Conservation (phyloP, 352 stramenopile genomes). For the Phytophthora pistaciae region DNA sequence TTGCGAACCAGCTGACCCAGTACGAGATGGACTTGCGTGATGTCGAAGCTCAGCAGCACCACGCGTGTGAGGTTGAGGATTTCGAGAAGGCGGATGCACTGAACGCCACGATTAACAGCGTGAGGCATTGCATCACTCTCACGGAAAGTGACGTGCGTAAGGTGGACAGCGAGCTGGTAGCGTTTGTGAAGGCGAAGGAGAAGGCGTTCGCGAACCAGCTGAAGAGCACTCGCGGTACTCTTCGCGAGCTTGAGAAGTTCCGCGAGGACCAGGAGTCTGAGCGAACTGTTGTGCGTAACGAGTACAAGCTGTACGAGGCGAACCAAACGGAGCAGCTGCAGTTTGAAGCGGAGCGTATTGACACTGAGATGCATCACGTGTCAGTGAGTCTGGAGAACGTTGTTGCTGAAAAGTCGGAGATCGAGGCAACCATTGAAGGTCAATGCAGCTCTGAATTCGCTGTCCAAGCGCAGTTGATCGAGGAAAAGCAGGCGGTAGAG, state of each 20-base stretch:
- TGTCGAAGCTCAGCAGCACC: constrained; percentile 85
- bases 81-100: constrained; percentile 87
- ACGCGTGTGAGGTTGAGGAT: constrained; percentile 83
- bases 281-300: constrained; percentile 51
- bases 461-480: constrained; percentile 55
- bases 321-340: constrained; percentile 80
- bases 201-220: constrained; percentile 84
- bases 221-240: constrained; percentile 71
- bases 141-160: constrained; percentile 85
- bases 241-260: constrained; percentile 83
- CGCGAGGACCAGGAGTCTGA: constrained; percentile 74
- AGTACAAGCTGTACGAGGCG: constrained; percentile 71
- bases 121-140: constrained; percentile 83
- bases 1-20: constrained; percentile 76
- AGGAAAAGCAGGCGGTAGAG: constrained; percentile 70
- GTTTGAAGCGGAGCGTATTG: constrained; percentile 81
- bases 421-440: constrained; percentile 80
- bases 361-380: constrained; percentile 81
- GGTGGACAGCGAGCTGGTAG: constrained; percentile 71
- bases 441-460: constrained; percentile 77
- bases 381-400: constrained; percentile 79
- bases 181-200: constrained; percentile 81
- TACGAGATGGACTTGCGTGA: constrained; percentile 83
- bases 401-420: constrained; percentile 74
- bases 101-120: constrained; percentile 84